Conservation (phyloP, 805 yeast genomes). For the Debaryomyces hansenii region DNA sequence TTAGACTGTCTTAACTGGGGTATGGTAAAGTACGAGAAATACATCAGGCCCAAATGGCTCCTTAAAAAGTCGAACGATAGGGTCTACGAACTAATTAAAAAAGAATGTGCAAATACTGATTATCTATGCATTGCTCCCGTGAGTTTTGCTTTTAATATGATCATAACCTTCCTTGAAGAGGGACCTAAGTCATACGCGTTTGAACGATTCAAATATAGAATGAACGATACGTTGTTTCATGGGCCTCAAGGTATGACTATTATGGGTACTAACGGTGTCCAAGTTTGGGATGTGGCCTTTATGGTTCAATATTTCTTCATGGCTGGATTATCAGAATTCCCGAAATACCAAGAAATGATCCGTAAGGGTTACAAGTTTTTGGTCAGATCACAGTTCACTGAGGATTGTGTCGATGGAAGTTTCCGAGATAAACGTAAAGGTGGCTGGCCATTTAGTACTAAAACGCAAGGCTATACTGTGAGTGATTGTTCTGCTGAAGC, state of each 20-base stretch:
- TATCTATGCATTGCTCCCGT: conserved; percentile 91
- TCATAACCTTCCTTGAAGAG: conserved; percentile 68
- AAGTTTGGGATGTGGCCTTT: conserved; percentile 96
- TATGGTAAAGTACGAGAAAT: conserved; percentile 65
- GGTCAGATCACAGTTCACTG: conserved; percentile 79
- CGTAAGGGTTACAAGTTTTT: conserved; percentile 69
- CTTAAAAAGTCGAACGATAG: conserved; percentile 48
- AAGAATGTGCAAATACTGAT: conserved; percentile 78
- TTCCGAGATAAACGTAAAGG: conserved; percentile 84
- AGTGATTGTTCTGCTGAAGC: conserved; percentile 98
- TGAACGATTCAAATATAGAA: conserved; percentile 51
- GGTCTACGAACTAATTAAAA: conserved; percentile 64
- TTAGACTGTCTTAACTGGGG: conserved; percentile 62
- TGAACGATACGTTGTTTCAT: conserved; percentile 76
- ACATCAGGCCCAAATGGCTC: conserved; percentile 76
- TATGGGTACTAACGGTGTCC: conserved; percentile 97
- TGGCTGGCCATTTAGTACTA: conserved; percentile 96
- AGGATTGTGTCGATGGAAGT: conserved; percentile 73
- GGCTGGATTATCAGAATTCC: conserved; percentile 74
- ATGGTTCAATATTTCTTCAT: conserved; percentile 78
- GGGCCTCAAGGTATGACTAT: conserved; percentile 90
- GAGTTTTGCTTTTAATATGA: conserved; percentile 77
- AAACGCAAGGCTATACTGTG: conserved; percentile 94
- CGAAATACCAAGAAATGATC: conserved; percentile 65
- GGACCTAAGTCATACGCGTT: conserved; percentile 69